Percentiles rank a stretch among this genome's conserved stretches.
phyloP scores from a whole-genome alignment of 352 stramenopile species.

The Pseudoperonospora humuli region DNA sequence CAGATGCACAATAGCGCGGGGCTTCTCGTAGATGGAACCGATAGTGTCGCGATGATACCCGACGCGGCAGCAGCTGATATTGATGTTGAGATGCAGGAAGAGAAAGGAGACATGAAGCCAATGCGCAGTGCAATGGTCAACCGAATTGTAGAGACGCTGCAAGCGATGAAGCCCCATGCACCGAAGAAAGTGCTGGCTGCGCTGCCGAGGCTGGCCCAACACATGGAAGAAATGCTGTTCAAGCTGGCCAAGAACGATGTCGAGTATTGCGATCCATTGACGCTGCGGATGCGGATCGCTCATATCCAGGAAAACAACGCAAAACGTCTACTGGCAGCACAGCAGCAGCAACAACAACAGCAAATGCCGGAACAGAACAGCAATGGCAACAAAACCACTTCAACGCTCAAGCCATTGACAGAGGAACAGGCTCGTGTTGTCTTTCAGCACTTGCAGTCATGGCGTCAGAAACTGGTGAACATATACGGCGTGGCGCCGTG shows the following conservation, averaged over 20 bases:
- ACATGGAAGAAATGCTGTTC: constrained; percentile 94
- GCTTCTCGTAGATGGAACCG: constrained; percentile 5
- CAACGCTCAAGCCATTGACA: constrained; percentile 26
- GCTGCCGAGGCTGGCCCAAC: constrained; percentile 91
- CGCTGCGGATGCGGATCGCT: constrained; percentile 90
- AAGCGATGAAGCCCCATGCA: constrained; percentile 91
- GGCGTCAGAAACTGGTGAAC: constrained; percentile 73
- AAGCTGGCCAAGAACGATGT: constrained; percentile 58
- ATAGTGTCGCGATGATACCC: constrained; percentile 6
- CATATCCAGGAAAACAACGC: constrained; percentile 68
- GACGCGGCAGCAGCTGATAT: constrained; percentile 7
- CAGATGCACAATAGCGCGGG: constrained; percentile 11
- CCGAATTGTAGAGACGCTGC: constrained; percentile 88
- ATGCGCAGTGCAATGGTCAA: constrained; percentile 40
- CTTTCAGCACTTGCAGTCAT: constrained; percentile 68
- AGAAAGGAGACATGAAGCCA: constrained; percentile 14
- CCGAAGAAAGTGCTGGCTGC: constrained; percentile 92
- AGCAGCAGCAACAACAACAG: constrained; percentile 25
- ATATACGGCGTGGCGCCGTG: constrained; percentile 58
- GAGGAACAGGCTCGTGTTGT: constrained; percentile 55
- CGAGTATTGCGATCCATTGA: constrained; percentile 90
- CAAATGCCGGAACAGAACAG: constrained; percentile 8
- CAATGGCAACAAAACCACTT: constrained; percentile 5
- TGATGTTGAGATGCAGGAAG: constrained; percentile 26
- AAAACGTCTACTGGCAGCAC: constrained; percentile 52